Conservation (phyloP, 805 yeast species). For the Diddensiella transvaalensis region DNA sequence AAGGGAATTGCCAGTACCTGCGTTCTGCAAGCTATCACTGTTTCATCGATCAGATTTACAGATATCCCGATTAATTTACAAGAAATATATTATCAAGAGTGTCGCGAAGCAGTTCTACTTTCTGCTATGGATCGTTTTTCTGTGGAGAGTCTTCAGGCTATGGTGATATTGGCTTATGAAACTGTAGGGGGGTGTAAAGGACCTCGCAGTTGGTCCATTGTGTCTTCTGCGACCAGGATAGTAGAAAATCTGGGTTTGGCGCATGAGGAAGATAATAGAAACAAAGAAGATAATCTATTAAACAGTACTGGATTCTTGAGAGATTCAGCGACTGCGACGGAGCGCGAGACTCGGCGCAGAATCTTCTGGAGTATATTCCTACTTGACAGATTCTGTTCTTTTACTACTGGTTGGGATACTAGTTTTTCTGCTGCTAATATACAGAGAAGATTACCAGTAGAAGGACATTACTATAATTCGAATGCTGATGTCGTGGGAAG, state of each 20-base stretch:
- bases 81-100: background rate
- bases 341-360: constrained; percentile 9
- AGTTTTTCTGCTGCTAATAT: constrained; percentile 15
- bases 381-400: constrained; percentile 19
- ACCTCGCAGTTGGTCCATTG: constrained; percentile 16
- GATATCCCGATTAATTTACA: background rate
- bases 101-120: constrained; percentile 11
- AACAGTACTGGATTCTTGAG: constrained; percentile 9
- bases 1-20: background rate
- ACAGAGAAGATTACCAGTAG: constrained; percentile 17
- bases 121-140: constrained; percentile 12
- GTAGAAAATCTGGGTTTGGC: constrained; percentile 16
- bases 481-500: constrained; percentile 6
- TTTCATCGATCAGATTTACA: constrained; percentile 8
- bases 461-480: constrained; percentile 8
- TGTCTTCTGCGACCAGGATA: constrained; percentile 14
- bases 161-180: constrained; percentile 14
- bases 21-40: constrained; percentile 12
- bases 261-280: constrained; percentile 10
- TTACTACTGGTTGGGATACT: constrained; percentile 19
- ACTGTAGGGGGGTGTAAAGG: constrained; percentile 12
- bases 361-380: constrained; percentile 17
- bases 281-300: background rate
- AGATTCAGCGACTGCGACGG: constrained; percentile 6
- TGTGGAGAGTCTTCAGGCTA: constrained; percentile 15